Evolutionary conservation across 2,329 filamentous ascomycete species (phyloP).

Genomic region (Verticillium klebahnii): DNA sequence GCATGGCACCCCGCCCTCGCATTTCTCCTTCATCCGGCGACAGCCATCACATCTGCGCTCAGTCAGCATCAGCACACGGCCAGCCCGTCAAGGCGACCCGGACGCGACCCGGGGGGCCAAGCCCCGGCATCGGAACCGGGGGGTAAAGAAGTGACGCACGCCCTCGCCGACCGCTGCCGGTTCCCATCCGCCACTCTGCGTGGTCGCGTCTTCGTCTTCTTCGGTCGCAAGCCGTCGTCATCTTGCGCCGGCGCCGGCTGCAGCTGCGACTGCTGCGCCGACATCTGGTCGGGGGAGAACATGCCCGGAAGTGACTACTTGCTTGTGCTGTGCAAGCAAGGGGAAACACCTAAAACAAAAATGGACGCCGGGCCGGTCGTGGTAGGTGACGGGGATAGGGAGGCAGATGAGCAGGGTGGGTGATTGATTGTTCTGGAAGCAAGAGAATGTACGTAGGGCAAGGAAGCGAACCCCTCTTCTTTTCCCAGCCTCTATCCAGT

Average conservation of each 20-base stretch:
- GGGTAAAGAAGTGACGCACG: not conserved
- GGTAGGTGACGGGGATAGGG: not conserved
- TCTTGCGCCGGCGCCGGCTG: not conserved
- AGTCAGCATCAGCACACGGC: slow-evolving; percentile 6
- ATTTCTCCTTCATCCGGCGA: slow-evolving; percentile 52
- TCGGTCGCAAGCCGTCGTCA: not conserved
- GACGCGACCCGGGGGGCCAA: not conserved
- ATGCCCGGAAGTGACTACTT: not conserved
- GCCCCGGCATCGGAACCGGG: not conserved
- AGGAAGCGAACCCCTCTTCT: not conserved
- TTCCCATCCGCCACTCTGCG: not conserved
- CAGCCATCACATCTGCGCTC: slow-evolving; percentile 47
- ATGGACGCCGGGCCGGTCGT: not conserved
- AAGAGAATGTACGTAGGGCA: not conserved
- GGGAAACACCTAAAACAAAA: too few species aligned
- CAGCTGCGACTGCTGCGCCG: not conserved
- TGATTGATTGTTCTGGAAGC: not conserved
- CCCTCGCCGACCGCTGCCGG: not conserved
- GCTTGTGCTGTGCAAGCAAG: not conserved
- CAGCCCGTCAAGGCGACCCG: not conserved
- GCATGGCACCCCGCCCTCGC: slow-evolving; percentile 50
- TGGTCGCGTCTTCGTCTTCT: not conserved
- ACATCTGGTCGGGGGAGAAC: not conserved
- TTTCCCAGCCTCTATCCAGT: not conserved
- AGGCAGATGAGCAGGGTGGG: not conserved